phyloP scores from a whole-genome alignment of 1,284 basidiomycete genomes.

The Tylopilus sp. region DNA sequence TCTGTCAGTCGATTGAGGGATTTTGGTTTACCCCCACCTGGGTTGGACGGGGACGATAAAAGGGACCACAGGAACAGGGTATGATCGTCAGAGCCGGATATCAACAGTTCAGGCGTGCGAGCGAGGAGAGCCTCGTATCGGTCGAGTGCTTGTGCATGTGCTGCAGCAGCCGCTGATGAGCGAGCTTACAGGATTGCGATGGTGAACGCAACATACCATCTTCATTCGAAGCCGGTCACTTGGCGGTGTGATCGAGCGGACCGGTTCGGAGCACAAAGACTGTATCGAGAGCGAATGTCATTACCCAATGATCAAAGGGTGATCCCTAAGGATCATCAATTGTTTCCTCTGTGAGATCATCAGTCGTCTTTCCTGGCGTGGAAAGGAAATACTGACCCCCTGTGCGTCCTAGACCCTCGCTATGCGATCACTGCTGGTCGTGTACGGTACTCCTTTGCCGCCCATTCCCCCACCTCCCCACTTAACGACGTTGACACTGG shows the following conservation, averaged over 20 bases:
- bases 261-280: constrained; percentile 97
- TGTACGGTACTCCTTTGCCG: constrained; percentile 88
- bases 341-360: constrained; percentile 62
- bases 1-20: constrained; percentile 91
- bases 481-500: constrained; percentile 94
- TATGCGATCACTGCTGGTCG: constrained; percentile 93
- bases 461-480: constrained; percentile 89
- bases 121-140: constrained; percentile 80
- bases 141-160: constrained; percentile 77
- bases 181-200: constrained; percentile 1
- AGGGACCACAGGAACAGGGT: constrained; percentile 94
- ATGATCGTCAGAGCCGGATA: constrained; percentile 97
- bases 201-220: constrained; percentile 66
- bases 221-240: constrained; percentile 79
- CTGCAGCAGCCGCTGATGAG: constrained; percentile 49
- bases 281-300: constrained; percentile 94
- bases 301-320: constrained; percentile 94
- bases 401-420: constrained; percentile 94
- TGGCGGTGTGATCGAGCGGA: constrained; percentile 91
- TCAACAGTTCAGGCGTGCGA: constrained; percentile 84
- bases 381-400: constrained; percentile 59
- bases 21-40: constrained; percentile 73
- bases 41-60: constrained; percentile 61
- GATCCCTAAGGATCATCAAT: constrained; percentile 88
- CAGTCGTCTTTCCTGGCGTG: constrained; percentile 10